Base-by-base conservation (phyloP, 1,284 basidiomycete genomes). In the Leucoagaricus sp. region DNA sequence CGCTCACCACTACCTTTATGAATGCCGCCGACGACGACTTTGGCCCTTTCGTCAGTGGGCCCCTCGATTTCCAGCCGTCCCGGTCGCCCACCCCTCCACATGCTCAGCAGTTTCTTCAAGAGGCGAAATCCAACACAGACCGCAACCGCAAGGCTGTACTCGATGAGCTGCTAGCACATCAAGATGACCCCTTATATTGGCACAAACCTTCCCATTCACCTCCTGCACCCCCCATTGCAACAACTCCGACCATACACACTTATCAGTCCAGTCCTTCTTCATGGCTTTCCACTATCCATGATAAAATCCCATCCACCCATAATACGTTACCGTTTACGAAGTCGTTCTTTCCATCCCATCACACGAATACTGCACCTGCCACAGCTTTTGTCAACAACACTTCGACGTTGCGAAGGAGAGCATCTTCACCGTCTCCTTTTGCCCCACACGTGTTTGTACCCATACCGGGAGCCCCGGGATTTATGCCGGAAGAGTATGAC, bases 381-480 rank as follows among this genome's bases (percentile, higher is more conserved):
- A 44, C 68, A 26, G 63, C 64, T 29, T 49, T 58, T 12, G 64
- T 67, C 21, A 66, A 68, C 28, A 38, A 45, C 57, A 15, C 58
- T 64, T 25, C 60, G 61, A 25, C 66, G 66, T 49, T 41, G 56
- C 29, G 40, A 4, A n/a, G 19, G 8, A 21, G 6, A 4, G 40
- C 4, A 4, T 41, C 19, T 4, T 21, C 40, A 7, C 23, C 40
- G 10, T 31, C 60, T 6, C 86, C 87, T 0, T 90, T 89, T 62
- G 78, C 80, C 0, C 69, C 83, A 12, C 78, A 83, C 29, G 61
- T 74, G 3, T 91, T 84, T 63, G 69, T 82, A 0, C 80, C 91
- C 0, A 86, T 90, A 0, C 77, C 76, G 0, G 93, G 93, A 4
- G 93, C 93, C 0, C 93, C 93, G 0, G 92, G 90, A 0, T 94